A percentile compares a stretch with the other conserved stretches of the same genome.
phyloP scores from a whole-genome alignment of 2,329 filamentous ascomycete species.

The Monosporascus sp. region DNA sequence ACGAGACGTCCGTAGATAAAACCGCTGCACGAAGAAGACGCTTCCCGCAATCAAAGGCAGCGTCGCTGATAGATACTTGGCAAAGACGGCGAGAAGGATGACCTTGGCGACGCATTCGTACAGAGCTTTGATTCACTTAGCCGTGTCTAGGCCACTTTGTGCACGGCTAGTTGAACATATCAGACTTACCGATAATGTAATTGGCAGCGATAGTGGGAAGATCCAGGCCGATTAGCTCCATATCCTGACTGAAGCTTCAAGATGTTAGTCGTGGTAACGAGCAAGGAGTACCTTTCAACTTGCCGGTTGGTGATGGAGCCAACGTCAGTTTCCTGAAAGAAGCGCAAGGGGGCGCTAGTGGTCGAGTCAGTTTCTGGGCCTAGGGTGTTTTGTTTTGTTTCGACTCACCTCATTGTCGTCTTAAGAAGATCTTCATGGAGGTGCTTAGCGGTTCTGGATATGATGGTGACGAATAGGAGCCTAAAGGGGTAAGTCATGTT shows the following conservation, averaged over 20 bases:
- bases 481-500: neutral
- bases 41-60: neutral
- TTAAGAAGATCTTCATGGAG: neutral
- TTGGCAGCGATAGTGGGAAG: neutral
- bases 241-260: neutral
- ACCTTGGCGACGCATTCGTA: neutral
- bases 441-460: neutral
- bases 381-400: neutral
- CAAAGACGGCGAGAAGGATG: neutral
- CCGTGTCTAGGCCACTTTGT: neutral
- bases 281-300: neutral
- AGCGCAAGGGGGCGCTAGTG: neutral
- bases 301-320: neutral
- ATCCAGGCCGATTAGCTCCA: neutral
- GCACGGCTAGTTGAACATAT: neutral
- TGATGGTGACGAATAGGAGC: neutral
- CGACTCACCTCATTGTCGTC: neutral
- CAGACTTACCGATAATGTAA: neutral
- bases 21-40: slow-evolving; percentile 1
- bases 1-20: slow-evolving; percentile 6
- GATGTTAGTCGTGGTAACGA: neutral
- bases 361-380: neutral
- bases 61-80: neutral
- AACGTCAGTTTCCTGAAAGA: neutral
- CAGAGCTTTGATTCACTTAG: neutral